These are phyloP conservation scores for Plasmodium cynomolgi DNA, from an alignment of 169 alveolate species.

Conservation along the genomic window DNA sequence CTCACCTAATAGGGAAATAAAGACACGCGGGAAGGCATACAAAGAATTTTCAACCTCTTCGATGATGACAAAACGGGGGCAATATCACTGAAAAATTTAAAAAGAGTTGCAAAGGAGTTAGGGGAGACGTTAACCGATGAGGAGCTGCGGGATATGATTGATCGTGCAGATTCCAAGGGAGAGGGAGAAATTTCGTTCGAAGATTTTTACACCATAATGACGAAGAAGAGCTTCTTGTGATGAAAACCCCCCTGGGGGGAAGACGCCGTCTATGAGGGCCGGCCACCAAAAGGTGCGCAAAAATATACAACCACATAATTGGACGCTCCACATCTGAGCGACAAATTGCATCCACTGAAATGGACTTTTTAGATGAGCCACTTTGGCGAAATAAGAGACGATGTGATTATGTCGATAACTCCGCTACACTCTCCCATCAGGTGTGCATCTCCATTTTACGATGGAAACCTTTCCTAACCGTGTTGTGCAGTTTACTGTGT, in stretches of 20 bases:
- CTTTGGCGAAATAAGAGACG: background rate
- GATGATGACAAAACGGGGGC: conserved; percentile 98
- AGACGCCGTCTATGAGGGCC: background rate
- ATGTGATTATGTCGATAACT: background rate
- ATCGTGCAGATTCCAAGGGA: conserved; percentile 98
- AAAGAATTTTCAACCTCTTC: conserved; percentile 96
- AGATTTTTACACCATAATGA: conserved; percentile 98
- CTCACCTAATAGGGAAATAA: conserved; percentile 91
- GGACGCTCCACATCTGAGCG: background rate
- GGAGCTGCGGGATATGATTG: conserved; percentile 98
- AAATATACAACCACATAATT: background rate
- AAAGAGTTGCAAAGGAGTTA: conserved; percentile 98
- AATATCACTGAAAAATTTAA: conserved; percentile 95
- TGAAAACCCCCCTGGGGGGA: background rate
- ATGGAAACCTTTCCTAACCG: background rate
- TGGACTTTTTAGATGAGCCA: background rate
- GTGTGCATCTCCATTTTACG: background rate
- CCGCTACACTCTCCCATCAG: background rate
- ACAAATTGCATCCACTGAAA: too few species aligned
- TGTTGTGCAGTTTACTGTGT: background rate
- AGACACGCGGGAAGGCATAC: conserved; percentile 98
- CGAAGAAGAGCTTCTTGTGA: conserved; percentile 96
- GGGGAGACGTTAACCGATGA: conserved; percentile 98
- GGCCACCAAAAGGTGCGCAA: background rate
- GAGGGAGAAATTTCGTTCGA: conserved; percentile 98